Evolutionary conservation across 2,329 filamentous ascomycete species (phyloP).

Genomic region (Cladosporium sp.): DNA sequence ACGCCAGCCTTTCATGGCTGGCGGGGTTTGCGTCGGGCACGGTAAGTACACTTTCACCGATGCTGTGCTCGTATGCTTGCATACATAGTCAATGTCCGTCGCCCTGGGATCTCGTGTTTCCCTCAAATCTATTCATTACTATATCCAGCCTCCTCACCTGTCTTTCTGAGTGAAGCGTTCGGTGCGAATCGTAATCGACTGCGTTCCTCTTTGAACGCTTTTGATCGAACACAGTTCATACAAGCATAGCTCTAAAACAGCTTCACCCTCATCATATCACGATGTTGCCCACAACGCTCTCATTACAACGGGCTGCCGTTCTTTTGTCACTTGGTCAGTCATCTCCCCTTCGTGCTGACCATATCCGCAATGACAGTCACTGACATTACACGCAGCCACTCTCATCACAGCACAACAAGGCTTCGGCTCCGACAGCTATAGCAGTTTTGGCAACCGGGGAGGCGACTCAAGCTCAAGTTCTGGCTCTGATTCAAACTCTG

Average conservation of each 20-base stretch:
- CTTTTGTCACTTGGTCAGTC: slow-evolving; percentile 1
- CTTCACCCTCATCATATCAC: neutral
- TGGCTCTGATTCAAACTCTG: neutral
- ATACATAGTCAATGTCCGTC: neutral
- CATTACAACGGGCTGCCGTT: slow-evolving; percentile 9
- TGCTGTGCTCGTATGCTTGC: neutral
- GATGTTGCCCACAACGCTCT: neutral
- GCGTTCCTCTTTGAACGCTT: neutral
- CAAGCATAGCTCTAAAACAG: neutral
- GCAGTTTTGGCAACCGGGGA: neutral
- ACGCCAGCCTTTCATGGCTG: slow-evolving; percentile 11
- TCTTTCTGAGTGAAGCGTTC: neutral
- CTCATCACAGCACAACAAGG: slow-evolving; percentile 6
- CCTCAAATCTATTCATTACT: neutral
- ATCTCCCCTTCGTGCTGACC: neutral
- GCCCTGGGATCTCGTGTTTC: neutral
- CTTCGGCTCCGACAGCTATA: slow-evolving; percentile 9
- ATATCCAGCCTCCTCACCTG: neutral
- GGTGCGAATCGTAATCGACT: no score
- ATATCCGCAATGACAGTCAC: neutral
- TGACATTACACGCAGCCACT: neutral
- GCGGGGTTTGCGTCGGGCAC: neutral
- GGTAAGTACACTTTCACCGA: slow-evolving; percentile 5
- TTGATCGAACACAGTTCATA: neutral
- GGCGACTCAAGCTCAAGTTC: neutral